Evolutionary conservation across 768 basidiomycete genomes (phyloP).

Genomic region (Suillus subaureus): DNA sequence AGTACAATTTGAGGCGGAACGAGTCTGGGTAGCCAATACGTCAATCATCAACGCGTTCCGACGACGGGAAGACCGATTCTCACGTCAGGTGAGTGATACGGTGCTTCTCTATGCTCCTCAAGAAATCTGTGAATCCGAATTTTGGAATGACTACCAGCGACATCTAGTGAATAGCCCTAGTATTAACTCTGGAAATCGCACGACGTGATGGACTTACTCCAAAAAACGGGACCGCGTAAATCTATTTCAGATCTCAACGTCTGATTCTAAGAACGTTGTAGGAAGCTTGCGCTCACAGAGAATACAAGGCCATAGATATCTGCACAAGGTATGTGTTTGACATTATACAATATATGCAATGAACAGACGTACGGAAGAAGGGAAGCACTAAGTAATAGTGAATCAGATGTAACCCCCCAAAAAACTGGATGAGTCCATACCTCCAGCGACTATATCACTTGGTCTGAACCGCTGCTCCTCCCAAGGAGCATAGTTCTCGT

Average conservation of each 20-base stretch:
- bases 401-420: background rate
- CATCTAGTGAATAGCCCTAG: slow-evolving; percentile 37
- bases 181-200: background rate
- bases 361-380: slow-evolving; percentile 53
- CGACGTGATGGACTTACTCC: slow-evolving; percentile 41
- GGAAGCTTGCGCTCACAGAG: slow-evolving; percentile 39
- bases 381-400: slow-evolving; percentile 46
- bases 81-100: slow-evolving; percentile 60
- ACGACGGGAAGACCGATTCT: slow-evolving; percentile 12
- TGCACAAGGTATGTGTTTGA: slow-evolving; percentile 20
- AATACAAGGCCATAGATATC: slow-evolving; percentile 66
- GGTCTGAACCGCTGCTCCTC: slow-evolving; percentile 46
- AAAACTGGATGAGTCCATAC: slow-evolving; percentile 36
- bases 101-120: slow-evolving; percentile 61
- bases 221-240: slow-evolving; percentile 54
- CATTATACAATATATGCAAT: background rate
- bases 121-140: slow-evolving; percentile 61
- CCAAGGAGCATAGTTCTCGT: slow-evolving; percentile 39
- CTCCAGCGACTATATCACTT: slow-evolving; percentile 59
- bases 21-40: slow-evolving; percentile 38
- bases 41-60: background rate
- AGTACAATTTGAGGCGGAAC: slow-evolving; percentile 72
- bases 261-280: slow-evolving; percentile 9
- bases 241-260: slow-evolving; percentile 26
- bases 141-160: slow-evolving; percentile 61